These are phyloP conservation scores for Ilyonectria mors-panacis DNA, from an alignment of 2,329 filamentous ascomycete genomes.

Conservation along the genomic window DNA sequence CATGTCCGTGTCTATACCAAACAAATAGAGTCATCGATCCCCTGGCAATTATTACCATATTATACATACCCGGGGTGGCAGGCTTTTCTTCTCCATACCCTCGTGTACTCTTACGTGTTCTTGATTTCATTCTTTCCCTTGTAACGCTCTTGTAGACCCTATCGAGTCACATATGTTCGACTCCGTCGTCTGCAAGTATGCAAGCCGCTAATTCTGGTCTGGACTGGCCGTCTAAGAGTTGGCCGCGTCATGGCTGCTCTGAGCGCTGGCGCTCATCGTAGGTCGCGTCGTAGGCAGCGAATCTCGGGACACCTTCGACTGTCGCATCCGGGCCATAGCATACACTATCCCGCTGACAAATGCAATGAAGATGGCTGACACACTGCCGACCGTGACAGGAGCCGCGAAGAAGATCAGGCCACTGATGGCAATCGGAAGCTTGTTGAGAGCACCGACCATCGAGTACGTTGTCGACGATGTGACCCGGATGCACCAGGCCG, in stretches of 20 bases:
- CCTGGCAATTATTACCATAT: conserved; percentile 35
- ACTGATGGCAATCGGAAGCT: conserved; percentile 93
- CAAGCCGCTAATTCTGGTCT: background rate
- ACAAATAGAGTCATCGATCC: conserved; percentile 15
- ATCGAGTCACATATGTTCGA: background rate
- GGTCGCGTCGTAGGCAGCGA: conserved; percentile 76
- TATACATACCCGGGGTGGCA: conserved; percentile 29
- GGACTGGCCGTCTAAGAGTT: conserved; percentile 61
- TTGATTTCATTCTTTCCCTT: background rate
- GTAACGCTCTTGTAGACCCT: background rate
- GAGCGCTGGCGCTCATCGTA: conserved; percentile 89
- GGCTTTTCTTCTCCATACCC: conserved; percentile 1
- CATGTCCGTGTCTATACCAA: conserved; percentile 29
- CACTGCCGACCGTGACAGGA: conserved; percentile 91
- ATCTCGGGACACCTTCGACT: conserved; percentile 77
- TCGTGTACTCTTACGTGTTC: background rate
- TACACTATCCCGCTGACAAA: conserved; percentile 96
- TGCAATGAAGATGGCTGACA: conserved; percentile 91
- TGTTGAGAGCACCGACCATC: conserved; percentile 98
- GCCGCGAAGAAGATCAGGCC: conserved; percentile 96
- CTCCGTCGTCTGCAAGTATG: background rate
- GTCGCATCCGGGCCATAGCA: conserved; percentile 76
- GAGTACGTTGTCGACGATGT: conserved; percentile 98
- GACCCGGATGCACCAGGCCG: conserved; percentile 97
- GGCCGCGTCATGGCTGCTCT: conserved; percentile 89